phyloP scores from a whole-genome alignment of 164 flowering plant genomes.

The Magnolia officinalis region DNA sequence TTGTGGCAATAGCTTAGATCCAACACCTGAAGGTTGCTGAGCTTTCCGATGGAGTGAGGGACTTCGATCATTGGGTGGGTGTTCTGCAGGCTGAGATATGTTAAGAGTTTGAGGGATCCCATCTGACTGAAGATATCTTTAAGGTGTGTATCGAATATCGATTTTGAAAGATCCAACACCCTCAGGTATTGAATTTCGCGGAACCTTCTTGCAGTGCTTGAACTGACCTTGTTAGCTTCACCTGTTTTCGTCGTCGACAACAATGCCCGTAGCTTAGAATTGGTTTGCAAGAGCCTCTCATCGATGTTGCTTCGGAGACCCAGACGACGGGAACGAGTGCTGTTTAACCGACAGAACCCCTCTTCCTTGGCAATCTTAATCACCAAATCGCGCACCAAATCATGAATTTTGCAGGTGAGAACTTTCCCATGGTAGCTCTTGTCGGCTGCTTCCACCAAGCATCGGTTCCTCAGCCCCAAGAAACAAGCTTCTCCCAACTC shows the following conservation, averaged over 20 bases:
- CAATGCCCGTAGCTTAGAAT: conserved; percentile 36
- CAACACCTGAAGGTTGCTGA: conserved; percentile 36
- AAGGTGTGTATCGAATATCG: conserved; percentile 32
- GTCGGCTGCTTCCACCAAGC: conserved; percentile 45
- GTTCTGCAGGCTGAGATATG: conserved; percentile 39
- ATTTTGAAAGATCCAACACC: conserved; percentile 46
- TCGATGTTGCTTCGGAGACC: conserved; percentile 18
- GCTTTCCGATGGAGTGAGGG: conserved; percentile 37
- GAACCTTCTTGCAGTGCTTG: conserved; percentile 22
- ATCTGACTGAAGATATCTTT: conserved; percentile 20
- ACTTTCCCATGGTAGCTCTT: conserved; percentile 34
- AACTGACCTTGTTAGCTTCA: conserved; percentile 35
- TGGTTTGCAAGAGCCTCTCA: conserved; percentile 2
- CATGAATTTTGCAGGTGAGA: conserved; percentile 48
- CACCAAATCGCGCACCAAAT: conserved; percentile 52
- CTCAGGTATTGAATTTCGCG: conserved; percentile 27
- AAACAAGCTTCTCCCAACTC: conserved; percentile 46
- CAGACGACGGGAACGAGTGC: conserved; percentile 24
- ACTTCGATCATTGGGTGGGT: conserved; percentile 39
- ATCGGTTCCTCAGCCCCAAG: conserved; percentile 40
- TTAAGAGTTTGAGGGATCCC: conserved; percentile 35
- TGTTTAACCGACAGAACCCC: conserved; percentile 17
- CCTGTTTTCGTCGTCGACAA: conserved; percentile 38
- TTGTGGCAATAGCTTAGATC: conserved; percentile 46
- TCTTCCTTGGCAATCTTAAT: conserved; percentile 36